phyloP scores from a whole-genome alignment of 129 eudicot species.

The Saussurea involucrata region DNA sequence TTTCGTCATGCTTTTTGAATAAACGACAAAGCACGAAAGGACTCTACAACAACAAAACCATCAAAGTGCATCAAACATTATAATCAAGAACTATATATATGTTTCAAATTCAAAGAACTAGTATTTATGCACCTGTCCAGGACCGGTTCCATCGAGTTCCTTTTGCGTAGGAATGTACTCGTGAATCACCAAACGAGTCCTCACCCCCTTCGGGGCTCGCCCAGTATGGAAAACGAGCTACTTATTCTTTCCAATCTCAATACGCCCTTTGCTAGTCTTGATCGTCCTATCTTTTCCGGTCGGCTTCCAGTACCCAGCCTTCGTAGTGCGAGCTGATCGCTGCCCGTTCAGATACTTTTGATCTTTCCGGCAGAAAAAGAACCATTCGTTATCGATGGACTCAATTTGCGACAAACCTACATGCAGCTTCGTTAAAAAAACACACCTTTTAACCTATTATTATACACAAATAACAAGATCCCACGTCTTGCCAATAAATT shows the following conservation, averaged over 20 bases:
- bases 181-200: slow-evolving; percentile 84
- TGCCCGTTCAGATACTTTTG: slow-evolving; percentile 71
- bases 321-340: slow-evolving; percentile 69
- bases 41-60: slow-evolving; percentile 40
- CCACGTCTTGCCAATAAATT: neutral
- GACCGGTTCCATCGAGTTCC: slow-evolving; percentile 71
- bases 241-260: slow-evolving; percentile 71
- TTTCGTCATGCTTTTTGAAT: slow-evolving; percentile 66
- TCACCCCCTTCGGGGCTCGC: slow-evolving; percentile 76
- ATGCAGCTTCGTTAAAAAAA: neutral
- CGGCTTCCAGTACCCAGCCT: slow-evolving; percentile 82
- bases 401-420: slow-evolving; percentile 62
- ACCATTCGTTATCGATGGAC: slow-evolving; percentile 74
- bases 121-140: slow-evolving; percentile 60
- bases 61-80: neutral
- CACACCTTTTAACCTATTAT: neutral
- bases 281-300: slow-evolving; percentile 79
- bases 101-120: neutral
- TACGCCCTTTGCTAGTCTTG: slow-evolving; percentile 43
- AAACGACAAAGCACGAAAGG: slow-evolving; percentile 80
- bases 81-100: no score
- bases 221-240: slow-evolving; percentile 73
- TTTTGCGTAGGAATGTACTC: slow-evolving; percentile 70
- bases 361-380: slow-evolving; percentile 80
- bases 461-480: neutral